These are phyloP conservation scores for Penicillium sp. DNA, from an alignment of 2,329 filamentous ascomycete genomes.

Conservation along the genomic window DNA sequence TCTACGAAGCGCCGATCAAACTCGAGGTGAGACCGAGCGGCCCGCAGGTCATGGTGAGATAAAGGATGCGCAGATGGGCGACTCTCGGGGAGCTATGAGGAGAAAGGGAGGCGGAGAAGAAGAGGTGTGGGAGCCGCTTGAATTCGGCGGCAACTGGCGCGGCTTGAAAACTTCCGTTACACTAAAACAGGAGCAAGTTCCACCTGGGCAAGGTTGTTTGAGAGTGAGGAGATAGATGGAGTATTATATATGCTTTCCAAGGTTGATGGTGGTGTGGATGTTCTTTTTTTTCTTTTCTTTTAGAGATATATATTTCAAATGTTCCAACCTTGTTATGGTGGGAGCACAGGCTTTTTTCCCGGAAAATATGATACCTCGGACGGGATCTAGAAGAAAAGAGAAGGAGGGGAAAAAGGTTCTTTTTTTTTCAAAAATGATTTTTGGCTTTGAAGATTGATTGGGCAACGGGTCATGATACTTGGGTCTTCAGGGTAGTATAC, in stretches of 20 bases:
- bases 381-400: conserved; percentile 21
- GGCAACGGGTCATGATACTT: neutral
- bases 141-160: conserved; percentile 25
- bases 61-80: conserved; percentile 16
- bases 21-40: conserved; percentile 38
- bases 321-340: neutral
- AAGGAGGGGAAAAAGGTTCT: conserved; percentile 20
- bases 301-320: conserved; percentile 8
- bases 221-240: neutral
- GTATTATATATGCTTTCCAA: neutral
- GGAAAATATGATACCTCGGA: conserved; percentile 37
- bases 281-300: neutral
- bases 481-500: neutral
- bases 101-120: conserved; percentile 20
- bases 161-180: conserved; percentile 27
- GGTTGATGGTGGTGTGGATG: neutral
- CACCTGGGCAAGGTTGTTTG: too few species aligned
- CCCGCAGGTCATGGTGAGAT: conserved; percentile 45
- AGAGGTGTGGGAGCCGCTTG: conserved; percentile 17
- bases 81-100: conserved; percentile 8
- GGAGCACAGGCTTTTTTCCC: conserved; percentile 13
- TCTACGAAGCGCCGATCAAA: conserved; percentile 43
- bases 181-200: conserved; percentile 14
- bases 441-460: neutral
- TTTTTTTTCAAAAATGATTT: neutral